Evolutionary conservation across 2,329 filamentous ascomycete genomes (phyloP).

Genomic region (Calonectria hongkongensis): DNA sequence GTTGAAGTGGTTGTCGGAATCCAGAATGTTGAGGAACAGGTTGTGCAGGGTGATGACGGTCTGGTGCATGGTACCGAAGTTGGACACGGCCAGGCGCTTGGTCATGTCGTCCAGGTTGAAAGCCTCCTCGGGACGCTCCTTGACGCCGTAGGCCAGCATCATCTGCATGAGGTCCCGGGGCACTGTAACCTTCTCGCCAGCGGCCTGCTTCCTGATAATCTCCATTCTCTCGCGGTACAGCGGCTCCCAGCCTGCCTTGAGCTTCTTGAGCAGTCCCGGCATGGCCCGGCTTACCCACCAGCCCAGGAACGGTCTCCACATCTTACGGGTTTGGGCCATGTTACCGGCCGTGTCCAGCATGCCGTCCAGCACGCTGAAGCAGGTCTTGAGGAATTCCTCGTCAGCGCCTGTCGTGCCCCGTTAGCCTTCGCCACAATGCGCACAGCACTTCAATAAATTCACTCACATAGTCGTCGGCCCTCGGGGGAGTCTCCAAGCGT

Average conservation of each 20-base stretch:
- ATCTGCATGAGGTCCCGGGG: conserved; percentile 64
- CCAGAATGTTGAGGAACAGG: conserved; percentile 25
- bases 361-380: conserved; percentile 57
- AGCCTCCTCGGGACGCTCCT: conserved; percentile 62
- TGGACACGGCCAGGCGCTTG: conserved; percentile 24
- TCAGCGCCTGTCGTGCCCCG: conserved; percentile 54
- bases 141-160: conserved; percentile 63
- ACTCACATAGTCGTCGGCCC: conserved; percentile 54
- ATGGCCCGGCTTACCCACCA: conserved; percentile 56
- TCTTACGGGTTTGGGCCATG: conserved; percentile 22
- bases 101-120: conserved; percentile 21
- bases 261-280: conserved; percentile 52
- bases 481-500: conserved; percentile 54
- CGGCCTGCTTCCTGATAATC: conserved; percentile 43
- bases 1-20: conserved; percentile 17
- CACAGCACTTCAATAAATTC: background rate
- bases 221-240: conserved; percentile 34
- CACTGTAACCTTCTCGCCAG: background rate
- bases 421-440: background rate
- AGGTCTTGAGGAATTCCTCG: conserved; percentile 58
- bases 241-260: conserved; percentile 44
- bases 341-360: conserved; percentile 36
- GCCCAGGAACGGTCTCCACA: conserved; percentile 49
- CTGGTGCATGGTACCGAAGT: conserved; percentile 31
- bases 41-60: conserved; percentile 13